Base-by-base conservation (phyloP, 192 early-diverging fungal genomes). In the Backusella parvicylindrica region DNA sequence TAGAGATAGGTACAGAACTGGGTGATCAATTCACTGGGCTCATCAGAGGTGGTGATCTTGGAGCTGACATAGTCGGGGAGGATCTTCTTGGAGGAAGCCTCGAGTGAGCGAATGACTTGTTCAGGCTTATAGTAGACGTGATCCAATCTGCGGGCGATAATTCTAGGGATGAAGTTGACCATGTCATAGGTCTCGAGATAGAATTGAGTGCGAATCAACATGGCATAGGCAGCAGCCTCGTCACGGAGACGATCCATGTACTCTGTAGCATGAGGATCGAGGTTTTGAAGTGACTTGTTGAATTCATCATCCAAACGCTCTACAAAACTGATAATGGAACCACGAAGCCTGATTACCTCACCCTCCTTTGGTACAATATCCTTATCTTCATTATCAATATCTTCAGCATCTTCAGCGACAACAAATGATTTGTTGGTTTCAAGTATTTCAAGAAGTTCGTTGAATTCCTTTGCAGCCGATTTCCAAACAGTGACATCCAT, bases 111-210 rank as follows among this genome's bases (percentile, higher is more conserved):
- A 70, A 94, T 90, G 77, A 99, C 94, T 71, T 89, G 83, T 79
- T 97, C 96, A 50, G 98, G 95, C 91, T 96, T 98, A 89, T 95
- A 98, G 89, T 99, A 98, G 74, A 99, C 81, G 79, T 98, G 97
- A 83, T 98, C 95, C 68, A 99, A 84, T 41, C 96, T 87, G 77
- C 96, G 89, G 86, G 97, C 89, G 47, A 95, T 84, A 11, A 91
- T 90, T 68, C 90, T 89, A 79, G 92, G 91, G 65, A 92, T 80
- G 60, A 84, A 86, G 18, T 91, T 91, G 37, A 79, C 83, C 78
- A 89, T 76, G 49, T 84, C 75, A 31, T 81, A 74, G 66, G 89
- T 86, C 81, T 93, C 92, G 84, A 95, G 95, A 90, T 98, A 98
- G 73, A 79, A 81, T 83, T 96, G 94, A 18, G 94, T 84, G 50